A percentile compares a stretch with the other conserved stretches of the same genome.
phyloP scores from a whole-genome alignment of 106 monocot genomes.

The Cymbidium sinense region DNA sequence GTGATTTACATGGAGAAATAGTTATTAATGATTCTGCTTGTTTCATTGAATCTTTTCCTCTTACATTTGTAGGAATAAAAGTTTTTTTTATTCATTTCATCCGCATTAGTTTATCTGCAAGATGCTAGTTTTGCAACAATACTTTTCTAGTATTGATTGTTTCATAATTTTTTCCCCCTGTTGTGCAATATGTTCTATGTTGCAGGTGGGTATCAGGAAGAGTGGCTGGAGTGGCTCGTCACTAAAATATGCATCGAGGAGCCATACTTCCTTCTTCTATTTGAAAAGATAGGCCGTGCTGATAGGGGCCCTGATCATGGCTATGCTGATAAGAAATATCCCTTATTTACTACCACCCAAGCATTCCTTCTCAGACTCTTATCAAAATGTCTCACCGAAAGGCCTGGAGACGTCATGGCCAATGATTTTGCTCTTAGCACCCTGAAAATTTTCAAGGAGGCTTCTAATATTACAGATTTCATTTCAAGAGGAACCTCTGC shows the following conservation, averaged over 20 bases:
- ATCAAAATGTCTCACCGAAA: constrained; percentile 46
- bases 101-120: not conserved
- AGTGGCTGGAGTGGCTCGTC: constrained; percentile 70
- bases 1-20: too few relatives aligned
- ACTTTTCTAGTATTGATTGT: not conserved
- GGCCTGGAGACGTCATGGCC: constrained; percentile 38
- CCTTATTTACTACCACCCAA: constrained; percentile 25
- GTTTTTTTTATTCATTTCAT: not conserved
- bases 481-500: constrained; percentile 25
- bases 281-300: constrained; percentile 24
- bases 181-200: not conserved
- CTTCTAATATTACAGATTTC: constrained; percentile 42
- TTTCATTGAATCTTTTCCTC: not conserved
- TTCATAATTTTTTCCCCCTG: not conserved
- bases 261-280: constrained; percentile 31
- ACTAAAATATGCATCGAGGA: constrained; percentile 71
- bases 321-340: constrained; percentile 14
- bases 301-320: constrained; percentile 1
- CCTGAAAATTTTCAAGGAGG: constrained; percentile 38
- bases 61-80: not conserved
- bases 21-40: not conserved
- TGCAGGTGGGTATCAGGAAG: constrained; percentile 61
- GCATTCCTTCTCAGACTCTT: constrained; percentile 57
- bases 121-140: not conserved
- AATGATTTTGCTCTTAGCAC: constrained; percentile 34